Evolutionary conservation across 345 rosid genomes (phyloP).

Genomic region (Rubroshorea leprosula): DNA sequence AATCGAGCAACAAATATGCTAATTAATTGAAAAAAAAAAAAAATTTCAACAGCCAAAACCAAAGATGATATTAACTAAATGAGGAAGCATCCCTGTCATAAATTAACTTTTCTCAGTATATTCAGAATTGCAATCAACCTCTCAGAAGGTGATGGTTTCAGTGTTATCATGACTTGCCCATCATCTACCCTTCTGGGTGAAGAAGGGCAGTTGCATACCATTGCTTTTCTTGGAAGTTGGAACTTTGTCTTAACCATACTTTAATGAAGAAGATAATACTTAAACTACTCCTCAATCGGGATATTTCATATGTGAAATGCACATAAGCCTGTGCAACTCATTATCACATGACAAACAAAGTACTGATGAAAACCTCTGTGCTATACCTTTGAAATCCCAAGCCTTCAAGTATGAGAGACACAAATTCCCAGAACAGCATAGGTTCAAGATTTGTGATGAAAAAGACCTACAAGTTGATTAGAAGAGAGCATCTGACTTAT

Average conservation of each 20-base stretch:
- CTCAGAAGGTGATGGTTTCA: no score
- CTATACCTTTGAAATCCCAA: slow-evolving; percentile 82
- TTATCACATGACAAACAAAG: slow-evolving; percentile 1
- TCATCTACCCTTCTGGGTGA: no score
- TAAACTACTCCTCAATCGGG: not conserved
- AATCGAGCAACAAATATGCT: not conserved
- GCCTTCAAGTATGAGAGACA: slow-evolving; percentile 58
- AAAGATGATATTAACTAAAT: not conserved
- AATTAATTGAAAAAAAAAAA: no score
- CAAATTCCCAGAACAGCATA: slow-evolving; percentile 70
- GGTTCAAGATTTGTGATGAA: slow-evolving; percentile 84
- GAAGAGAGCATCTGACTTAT: slow-evolving; percentile 3
- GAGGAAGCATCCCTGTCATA: not conserved
- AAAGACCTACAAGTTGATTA: slow-evolving; percentile 64
- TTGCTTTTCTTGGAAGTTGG: not conserved
- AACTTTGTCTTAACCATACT: not conserved
- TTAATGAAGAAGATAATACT: not conserved
- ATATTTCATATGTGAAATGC: not conserved
- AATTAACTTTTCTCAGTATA: no score
- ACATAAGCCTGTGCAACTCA: not conserved
- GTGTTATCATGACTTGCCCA: no score
- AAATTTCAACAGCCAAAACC: not conserved
- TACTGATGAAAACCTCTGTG: slow-evolving; percentile 7
- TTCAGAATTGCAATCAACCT: no score
- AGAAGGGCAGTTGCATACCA: no score